Base-by-base conservation (phyloP, 148 eudicot species). In the Fagopyrum tataricum region DNA sequence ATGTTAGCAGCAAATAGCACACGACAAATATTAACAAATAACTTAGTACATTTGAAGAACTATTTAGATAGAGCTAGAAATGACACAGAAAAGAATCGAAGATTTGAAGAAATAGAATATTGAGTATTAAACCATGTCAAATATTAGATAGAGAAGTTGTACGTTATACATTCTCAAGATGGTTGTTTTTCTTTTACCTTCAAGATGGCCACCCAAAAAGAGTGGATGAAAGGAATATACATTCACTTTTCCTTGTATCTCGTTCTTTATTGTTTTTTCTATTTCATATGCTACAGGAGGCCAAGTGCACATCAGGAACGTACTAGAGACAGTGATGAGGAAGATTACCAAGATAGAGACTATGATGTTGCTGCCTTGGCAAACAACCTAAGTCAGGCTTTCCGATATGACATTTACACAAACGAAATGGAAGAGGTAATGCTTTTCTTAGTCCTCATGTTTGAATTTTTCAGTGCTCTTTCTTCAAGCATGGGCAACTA, bases 351-450 rank as follows among this genome's bases (percentile, higher is more conserved):
- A 78, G 98, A 94, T 79, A 85, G 98, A 73, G 98, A 94, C 78
- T 94, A 91, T 83, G 98, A 94, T 79, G 93, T 94, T 79, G 97
- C 97, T 15, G 97, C 98, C 76, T 75, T 94, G 76, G 98, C 98
- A 23, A 91, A 91, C 83, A 91, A 89, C 80, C 78, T 94, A 67
- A 94, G 93, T 81, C 97, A 94, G 81, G 97, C 98, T 39, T 91
- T 94, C 71, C 89, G 81, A 51, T 94, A 86, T 82, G 97, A 93
- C 64, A 86, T 89, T 58, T 91, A 91, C 76, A 79, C 79, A 79
- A 89, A 84, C 78, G 91, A 94, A 55, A 83, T 78, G 62, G 93
- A 88, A 76, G 96, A 91, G 98, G 98, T 94, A 70, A 7, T 52
- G 41, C 41, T 49, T 24, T 40, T 43, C 21, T 55, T 76, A 67